These are phyloP conservation scores for Penicillium sp. DNA, from an alignment of 2,329 filamentous ascomycete species.

Conservation along the genomic window DNA sequence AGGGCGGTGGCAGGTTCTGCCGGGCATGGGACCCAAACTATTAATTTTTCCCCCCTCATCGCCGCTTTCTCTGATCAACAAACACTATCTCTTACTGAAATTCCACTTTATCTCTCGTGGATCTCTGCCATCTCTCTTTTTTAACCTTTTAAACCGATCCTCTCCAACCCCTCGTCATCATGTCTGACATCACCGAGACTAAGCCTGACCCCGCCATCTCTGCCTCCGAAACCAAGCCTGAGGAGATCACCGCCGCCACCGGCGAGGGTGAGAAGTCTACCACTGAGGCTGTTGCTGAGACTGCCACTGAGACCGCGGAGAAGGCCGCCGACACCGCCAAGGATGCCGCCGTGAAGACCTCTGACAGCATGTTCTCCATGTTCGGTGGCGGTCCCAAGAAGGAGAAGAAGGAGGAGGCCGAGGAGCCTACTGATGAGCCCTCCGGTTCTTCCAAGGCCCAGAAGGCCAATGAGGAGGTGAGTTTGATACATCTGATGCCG, in stretches of 20 bases:
- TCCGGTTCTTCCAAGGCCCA: constrained; percentile 85
- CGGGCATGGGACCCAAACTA: constrained; percentile 21
- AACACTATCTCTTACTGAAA: constrained; percentile 16
- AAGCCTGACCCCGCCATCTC: constrained; percentile 45
- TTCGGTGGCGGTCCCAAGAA: constrained; percentile 97
- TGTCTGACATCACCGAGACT: constrained; percentile 45
- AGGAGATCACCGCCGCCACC: constrained; percentile 33
- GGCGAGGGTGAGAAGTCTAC: constrained; percentile 33
- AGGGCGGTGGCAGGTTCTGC: constrained; percentile 25
- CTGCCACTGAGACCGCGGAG: constrained; percentile 36
- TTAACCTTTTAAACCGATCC: constrained; percentile 10
- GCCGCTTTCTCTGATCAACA: constrained; percentile 22
- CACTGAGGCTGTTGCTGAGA: constrained; percentile 34
- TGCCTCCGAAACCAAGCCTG: constrained; percentile 35
- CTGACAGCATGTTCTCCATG: constrained; percentile 83
- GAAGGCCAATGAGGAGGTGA: constrained; percentile 58
- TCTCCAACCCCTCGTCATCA: constrained; percentile 22
- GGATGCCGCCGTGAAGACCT: constrained; percentile 42
- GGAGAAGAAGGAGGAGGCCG: constrained; percentile 77
- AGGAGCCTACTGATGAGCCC: constrained; percentile 78
- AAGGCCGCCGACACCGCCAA: constrained; percentile 39
- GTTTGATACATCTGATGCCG: constrained; percentile 35
- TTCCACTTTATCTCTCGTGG: constrained; percentile 6
- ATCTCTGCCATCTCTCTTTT: constrained; percentile 3
- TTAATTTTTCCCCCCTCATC: constrained; percentile 30